These are phyloP conservation scores for Neonectria magnoliae DNA, from an alignment of 2,329 filamentous ascomycete genomes.

Conservation along the genomic window DNA sequence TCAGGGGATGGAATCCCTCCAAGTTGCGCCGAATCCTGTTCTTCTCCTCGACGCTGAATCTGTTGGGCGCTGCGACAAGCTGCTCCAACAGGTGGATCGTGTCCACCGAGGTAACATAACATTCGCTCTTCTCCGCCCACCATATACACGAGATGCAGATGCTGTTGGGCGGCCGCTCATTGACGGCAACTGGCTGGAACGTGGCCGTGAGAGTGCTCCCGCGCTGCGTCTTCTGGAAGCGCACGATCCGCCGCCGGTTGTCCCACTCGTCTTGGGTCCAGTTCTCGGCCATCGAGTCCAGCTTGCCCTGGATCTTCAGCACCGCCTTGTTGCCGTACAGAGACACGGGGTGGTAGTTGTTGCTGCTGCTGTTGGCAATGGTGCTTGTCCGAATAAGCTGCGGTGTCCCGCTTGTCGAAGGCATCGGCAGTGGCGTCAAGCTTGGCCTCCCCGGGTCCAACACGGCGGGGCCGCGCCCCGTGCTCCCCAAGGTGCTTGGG, in stretches of 20 bases:
- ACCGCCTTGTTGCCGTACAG: slow-evolving; percentile 86
- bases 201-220: slow-evolving; percentile 83
- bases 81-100: slow-evolving; percentile 96
- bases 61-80: slow-evolving; percentile 76
- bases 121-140: slow-evolving; percentile 92
- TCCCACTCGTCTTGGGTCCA: slow-evolving; percentile 87
- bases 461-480: slow-evolving; percentile 55
- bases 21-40: slow-evolving; percentile 96
- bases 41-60: slow-evolving; percentile 97
- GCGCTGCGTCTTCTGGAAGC: slow-evolving; percentile 84
- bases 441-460: slow-evolving; percentile 57
- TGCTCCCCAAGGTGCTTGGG: slow-evolving; percentile 51
- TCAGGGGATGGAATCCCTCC: slow-evolving; percentile 91
- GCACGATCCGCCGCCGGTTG: slow-evolving; percentile 83
- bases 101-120: slow-evolving; percentile 95
- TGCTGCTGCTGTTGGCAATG: slow-evolving; percentile 50
- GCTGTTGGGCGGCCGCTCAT: slow-evolving; percentile 82
- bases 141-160: slow-evolving; percentile 98
- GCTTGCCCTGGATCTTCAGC: slow-evolving; percentile 85
- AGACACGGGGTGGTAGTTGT: slow-evolving; percentile 78
- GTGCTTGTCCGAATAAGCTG: slow-evolving; percentile 68
- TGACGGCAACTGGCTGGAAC: slow-evolving; percentile 81
- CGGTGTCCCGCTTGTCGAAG: slow-evolving; percentile 53
- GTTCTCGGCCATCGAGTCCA: slow-evolving; percentile 82
- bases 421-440: slow-evolving; percentile 60